A percentile compares a stretch with the other conserved stretches of the same genome.
phyloP scores from a whole-genome alignment of 2,329 filamentous ascomycete genomes.

The Monosporascus sp. region DNA sequence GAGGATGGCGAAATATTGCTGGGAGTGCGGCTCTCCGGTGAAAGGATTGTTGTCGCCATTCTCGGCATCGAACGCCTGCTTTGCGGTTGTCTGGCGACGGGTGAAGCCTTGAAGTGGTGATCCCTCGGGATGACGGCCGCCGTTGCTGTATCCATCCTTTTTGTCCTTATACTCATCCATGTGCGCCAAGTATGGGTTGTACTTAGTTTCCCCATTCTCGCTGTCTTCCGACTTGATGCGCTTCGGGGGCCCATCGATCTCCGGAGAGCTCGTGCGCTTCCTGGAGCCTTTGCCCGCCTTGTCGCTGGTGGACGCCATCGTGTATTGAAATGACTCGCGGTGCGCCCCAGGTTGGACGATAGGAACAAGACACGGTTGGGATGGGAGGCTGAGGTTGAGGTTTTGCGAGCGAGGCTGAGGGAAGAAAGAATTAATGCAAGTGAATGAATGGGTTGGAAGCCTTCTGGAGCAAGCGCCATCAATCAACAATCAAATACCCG shows the following conservation, averaged over 20 bases:
- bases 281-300: conserved; percentile 16
- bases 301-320: conserved; percentile 3
- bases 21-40: conserved; percentile 69
- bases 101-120: conserved; percentile 61
- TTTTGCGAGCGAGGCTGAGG: neutral
- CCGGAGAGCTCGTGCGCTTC: conserved; percentile 22
- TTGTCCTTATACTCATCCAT: conserved; percentile 57
- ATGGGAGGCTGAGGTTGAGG: neutral
- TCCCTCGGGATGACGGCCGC: conserved; percentile 18
- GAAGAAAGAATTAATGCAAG: neutral
- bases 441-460: no score
- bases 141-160: conserved; percentile 29
- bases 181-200: conserved; percentile 90
- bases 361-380: neutral
- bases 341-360: no score
- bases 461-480: neutral
- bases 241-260: conserved; percentile 18
- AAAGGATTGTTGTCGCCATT: conserved; percentile 81
- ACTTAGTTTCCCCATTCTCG: conserved; percentile 27
- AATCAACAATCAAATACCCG: neutral
- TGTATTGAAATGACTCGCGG: no score
- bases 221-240: conserved; percentile 19
- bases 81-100: conserved; percentile 74
- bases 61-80: conserved; percentile 68
- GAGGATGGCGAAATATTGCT: conserved; percentile 85